These are phyloP conservation scores for Alternaria brassicicola DNA, from an alignment of 2,329 filamentous ascomycete species.

Conservation along the genomic window DNA sequence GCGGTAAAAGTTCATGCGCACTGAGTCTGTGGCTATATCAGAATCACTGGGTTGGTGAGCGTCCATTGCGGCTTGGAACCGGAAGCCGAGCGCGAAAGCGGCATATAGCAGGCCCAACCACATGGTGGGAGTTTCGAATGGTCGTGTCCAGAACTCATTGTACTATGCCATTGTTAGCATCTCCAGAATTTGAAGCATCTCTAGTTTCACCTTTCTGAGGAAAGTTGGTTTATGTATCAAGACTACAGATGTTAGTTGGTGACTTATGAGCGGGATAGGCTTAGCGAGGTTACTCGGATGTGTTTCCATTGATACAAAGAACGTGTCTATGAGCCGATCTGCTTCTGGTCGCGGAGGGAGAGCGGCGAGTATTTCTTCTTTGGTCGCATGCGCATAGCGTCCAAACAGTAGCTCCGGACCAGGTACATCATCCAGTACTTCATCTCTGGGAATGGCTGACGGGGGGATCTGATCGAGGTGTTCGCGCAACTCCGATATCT, in stretches of 20 bases:
- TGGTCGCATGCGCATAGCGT: slow-evolving; percentile 32
- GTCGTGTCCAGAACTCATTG: slow-evolving; percentile 52
- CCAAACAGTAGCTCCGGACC: slow-evolving; percentile 42
- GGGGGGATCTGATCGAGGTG: slow-evolving; percentile 40
- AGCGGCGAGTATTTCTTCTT: slow-evolving; percentile 38
- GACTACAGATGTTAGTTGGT: slow-evolving; percentile 19
- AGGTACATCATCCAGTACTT: slow-evolving; percentile 18
- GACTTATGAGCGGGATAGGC: not conserved
- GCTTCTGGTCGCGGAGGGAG: slow-evolving; percentile 34
- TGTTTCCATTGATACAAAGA: slow-evolving; percentile 38
- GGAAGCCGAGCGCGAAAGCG: slow-evolving; percentile 42
- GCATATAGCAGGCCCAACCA: slow-evolving; percentile 55
- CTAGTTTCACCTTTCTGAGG: slow-evolving; percentile 27
- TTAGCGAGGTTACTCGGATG: slow-evolving; percentile 29
- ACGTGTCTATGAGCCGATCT: slow-evolving; percentile 32
- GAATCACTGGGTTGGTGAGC: not conserved
- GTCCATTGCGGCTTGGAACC: slow-evolving; percentile 31
- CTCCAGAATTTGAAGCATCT: too few relatives aligned
- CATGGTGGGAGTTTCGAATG: slow-evolving; percentile 46
- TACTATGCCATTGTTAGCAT: slow-evolving; percentile 43
- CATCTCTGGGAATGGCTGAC: slow-evolving; percentile 23
- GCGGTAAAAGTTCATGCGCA: slow-evolving; percentile 38
- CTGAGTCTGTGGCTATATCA: slow-evolving; percentile 13
- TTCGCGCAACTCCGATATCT: slow-evolving; percentile 44
- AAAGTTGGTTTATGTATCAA: slow-evolving; percentile 42